Evolutionary conservation across 139 green algal species (phyloP), one percentile per base, ranked within the genome.

Genomic region (Chlamydomonas asymmetrica): DNA sequence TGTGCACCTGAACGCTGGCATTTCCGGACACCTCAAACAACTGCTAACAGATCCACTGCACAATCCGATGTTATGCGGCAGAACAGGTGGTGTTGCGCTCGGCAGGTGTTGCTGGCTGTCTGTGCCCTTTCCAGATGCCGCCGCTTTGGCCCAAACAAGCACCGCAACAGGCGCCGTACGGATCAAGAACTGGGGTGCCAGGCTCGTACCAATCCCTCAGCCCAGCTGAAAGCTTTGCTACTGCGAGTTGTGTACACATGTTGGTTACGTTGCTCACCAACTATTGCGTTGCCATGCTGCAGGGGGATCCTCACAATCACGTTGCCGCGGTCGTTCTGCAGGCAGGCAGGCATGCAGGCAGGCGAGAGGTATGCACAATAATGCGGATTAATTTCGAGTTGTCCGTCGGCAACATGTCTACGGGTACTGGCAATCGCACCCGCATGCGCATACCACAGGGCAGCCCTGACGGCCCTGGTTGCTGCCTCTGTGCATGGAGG

Each of bases 271-370:
- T 16, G 18, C 45, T 16, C 18, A 52, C 70, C 70, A 18, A 79
- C 78, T 5, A 83, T 31, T 2, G 69, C 62, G 63, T 82, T 82
- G 48, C 54, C 56, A 3, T 45, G 60, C 8, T 70, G 39, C 45
- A 78, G 63, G 1, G 76, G 76, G 41, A 82, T 61, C 31, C 78
- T 50, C 0, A 78, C 70, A 18, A 74, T 35, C 1, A 71, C 23
- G 0, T 41, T 9, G 39, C 76, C 76, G 23, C 34, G 40, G 43
- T 82, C 69, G 43, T 82, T 82, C 76, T 82, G 75, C 2, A 37
- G 40, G 49, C 22, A n/a, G 22, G 41, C 20, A 43, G 57, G 48
- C 48, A 20, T 16, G 16, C 16, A 35, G 59, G 31, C 31, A 66
- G n/a, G 59, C 9, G 27, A 41, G 9, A 18, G 54, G 13, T 16